These are phyloP conservation scores for Aspergillus aculeatinus DNA, from an alignment of 2,329 filamentous ascomycete species.

Conservation along the genomic window DNA sequence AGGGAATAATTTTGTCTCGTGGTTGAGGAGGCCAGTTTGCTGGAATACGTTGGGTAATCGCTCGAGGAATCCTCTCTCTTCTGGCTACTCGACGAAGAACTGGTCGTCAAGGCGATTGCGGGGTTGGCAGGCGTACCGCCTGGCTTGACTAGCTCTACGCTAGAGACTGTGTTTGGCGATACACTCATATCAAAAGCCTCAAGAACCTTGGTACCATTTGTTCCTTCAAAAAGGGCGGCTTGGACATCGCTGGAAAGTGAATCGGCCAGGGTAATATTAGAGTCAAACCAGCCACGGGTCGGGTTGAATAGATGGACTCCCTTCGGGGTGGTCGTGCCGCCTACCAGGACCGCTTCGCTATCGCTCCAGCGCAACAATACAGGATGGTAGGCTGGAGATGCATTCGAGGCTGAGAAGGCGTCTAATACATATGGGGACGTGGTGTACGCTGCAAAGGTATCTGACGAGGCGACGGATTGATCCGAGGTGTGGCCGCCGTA, in stretches of 20 bases:
- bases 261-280: constrained; percentile 62
- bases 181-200: constrained; percentile 73
- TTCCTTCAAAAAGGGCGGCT: constrained; percentile 65
- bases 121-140: constrained; percentile 45
- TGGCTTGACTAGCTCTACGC: constrained; percentile 65
- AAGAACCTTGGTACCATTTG: constrained; percentile 75
- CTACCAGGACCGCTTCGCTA: constrained; percentile 69
- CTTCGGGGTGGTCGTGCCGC: constrained; percentile 66
- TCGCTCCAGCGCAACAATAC: constrained; percentile 73
- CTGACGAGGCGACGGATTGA: constrained; percentile 58
- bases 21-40: constrained; percentile 64
- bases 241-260: constrained; percentile 62
- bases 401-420: constrained; percentile 61
- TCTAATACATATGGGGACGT: constrained; percentile 64
- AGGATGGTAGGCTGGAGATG: constrained; percentile 65
- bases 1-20: constrained; percentile 69
- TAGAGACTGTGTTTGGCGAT: constrained; percentile 72
- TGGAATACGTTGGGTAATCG: constrained; percentile 78
- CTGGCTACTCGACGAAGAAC: constrained; percentile 39
- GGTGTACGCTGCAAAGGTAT: constrained; percentile 73
- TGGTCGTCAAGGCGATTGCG: constrained; percentile 21
- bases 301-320: constrained; percentile 72
- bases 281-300: constrained; percentile 62
- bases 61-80: constrained; percentile 58
- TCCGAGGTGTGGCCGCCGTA: constrained; percentile 74